A percentile compares a stretch with the other conserved stretches of the same genome.
Evolutionary conservation across 192 early-diverging fungal species (phyloP).

Genomic region (Coemansia sp.): DNA sequence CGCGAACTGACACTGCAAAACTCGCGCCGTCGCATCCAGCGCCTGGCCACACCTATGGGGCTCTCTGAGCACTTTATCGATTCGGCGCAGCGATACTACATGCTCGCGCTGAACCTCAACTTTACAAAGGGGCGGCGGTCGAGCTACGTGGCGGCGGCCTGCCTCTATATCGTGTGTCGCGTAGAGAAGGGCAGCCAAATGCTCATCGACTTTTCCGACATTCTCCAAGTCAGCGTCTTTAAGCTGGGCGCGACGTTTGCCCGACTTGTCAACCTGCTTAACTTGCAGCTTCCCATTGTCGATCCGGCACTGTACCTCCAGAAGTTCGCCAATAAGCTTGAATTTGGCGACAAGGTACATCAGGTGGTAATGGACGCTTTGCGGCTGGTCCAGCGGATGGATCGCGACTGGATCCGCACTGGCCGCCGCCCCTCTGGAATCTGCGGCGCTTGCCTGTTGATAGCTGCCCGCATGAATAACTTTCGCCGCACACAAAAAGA

Average conservation of each 20-base stretch:
- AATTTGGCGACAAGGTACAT: constrained; percentile 89
- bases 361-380: constrained; percentile 79
- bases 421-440: constrained; percentile 93
- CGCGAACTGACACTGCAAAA: constrained; percentile 71
- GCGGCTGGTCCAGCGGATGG: constrained; percentile 86
- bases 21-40: constrained; percentile 73
- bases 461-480: constrained; percentile 91
- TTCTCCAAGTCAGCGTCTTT: constrained; percentile 85
- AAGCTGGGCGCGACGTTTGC: constrained; percentile 85
- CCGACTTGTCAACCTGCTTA: constrained; percentile 68
- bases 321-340: constrained; percentile 84
- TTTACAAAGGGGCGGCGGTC: constrained; percentile 85
- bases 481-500: constrained; percentile 82
- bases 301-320: constrained; percentile 94
- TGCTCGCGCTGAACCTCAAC: constrained; percentile 76
- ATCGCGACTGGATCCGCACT: constrained; percentile 90
- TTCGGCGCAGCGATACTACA: constrained; percentile 83
- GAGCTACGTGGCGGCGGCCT: constrained; percentile 80
- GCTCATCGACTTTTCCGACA: constrained; percentile 96
- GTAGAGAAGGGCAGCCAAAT: constrained; percentile 84
- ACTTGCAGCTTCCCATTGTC: constrained; percentile 71
- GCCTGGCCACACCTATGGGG: constrained; percentile 71
- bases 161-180: constrained; percentile 91
- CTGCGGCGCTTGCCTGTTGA: constrained; percentile 89
- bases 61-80: constrained; percentile 79